A percentile compares a stretch with the other conserved stretches of the same genome.
Conservation (phyloP, 169 alveolate species). For the Pseudocohnilembus persalinus region DNA sequence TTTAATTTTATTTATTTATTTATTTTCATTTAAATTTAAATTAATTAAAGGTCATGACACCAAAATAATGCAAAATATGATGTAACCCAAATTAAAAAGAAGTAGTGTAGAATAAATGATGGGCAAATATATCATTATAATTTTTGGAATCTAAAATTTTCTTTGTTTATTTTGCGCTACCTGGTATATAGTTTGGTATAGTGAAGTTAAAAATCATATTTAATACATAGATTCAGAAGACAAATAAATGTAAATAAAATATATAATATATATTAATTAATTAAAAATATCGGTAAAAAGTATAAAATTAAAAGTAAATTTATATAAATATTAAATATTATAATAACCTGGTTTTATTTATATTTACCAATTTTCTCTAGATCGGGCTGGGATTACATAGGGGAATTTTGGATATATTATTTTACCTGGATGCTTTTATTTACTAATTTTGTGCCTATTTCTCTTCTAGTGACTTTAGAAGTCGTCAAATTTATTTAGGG, state of each 20-base stretch:
- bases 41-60: conserved; percentile 95
- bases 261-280: too few species aligned
- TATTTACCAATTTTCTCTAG: background rate
- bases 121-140: conserved; percentile 71
- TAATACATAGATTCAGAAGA: conserved; percentile 11
- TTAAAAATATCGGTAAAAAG: too few species aligned
- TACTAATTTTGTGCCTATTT: conserved; percentile 80
- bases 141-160: conserved; percentile 42
- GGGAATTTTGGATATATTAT: conserved; percentile 9
- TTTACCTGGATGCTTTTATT: conserved; percentile 45
- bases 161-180: conserved; percentile 51
- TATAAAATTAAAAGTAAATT: too few species aligned
- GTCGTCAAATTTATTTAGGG: conserved; percentile 84
- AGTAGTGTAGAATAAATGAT: conserved; percentile 75
- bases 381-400: background rate
- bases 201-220: conserved; percentile 7
- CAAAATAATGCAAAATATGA: conserved; percentile 82
- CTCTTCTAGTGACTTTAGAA: conserved; percentile 84
- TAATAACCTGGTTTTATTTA: too few species aligned
- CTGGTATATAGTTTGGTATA: conserved; percentile 20
- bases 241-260: background rate
- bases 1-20: conserved; percentile 80
- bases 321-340: too few species aligned
- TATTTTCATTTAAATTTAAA: too few species aligned
- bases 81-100: conserved; percentile 58